These are phyloP conservation scores for Neonectria faginata DNA, from an alignment of 2,329 filamentous ascomycete genomes.

Conservation along the genomic window DNA sequence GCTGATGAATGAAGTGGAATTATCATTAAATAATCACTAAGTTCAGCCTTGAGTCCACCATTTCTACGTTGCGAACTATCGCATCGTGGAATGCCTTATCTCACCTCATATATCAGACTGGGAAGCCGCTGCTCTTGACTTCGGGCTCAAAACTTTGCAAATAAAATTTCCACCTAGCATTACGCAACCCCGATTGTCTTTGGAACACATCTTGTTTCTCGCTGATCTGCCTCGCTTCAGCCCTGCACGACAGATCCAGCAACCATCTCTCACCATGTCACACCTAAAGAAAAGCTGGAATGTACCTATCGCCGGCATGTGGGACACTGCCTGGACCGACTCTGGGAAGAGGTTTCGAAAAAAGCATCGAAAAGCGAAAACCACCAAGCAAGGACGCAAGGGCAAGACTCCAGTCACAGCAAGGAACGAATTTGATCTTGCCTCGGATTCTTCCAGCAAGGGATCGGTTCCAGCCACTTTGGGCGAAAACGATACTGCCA, in stretches of 20 bases:
- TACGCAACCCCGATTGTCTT: too few relatives aligned
- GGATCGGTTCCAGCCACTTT: slow-evolving; percentile 9
- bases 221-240: neutral
- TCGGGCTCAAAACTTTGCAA: too few relatives aligned
- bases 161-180: too few relatives aligned
- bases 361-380: neutral
- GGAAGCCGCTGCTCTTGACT: neutral
- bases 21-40: neutral
- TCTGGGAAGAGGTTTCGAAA: neutral
- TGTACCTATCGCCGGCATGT: neutral
- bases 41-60: neutral
- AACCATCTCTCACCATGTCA: neutral
- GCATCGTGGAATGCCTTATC: too few relatives aligned
- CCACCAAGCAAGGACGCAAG: neutral
- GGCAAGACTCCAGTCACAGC: slow-evolving; percentile 12
- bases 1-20: neutral
- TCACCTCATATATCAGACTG: neutral
- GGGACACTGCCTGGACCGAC: neutral
- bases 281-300: neutral
- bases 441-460: slow-evolving; percentile 26
- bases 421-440: slow-evolving; percentile 25
- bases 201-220: neutral
- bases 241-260: neutral
- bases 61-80: neutral
- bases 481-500: neutral